Conservation (phyloP, 1,284 basidiomycete species). For the Tilletia setariae region DNA sequence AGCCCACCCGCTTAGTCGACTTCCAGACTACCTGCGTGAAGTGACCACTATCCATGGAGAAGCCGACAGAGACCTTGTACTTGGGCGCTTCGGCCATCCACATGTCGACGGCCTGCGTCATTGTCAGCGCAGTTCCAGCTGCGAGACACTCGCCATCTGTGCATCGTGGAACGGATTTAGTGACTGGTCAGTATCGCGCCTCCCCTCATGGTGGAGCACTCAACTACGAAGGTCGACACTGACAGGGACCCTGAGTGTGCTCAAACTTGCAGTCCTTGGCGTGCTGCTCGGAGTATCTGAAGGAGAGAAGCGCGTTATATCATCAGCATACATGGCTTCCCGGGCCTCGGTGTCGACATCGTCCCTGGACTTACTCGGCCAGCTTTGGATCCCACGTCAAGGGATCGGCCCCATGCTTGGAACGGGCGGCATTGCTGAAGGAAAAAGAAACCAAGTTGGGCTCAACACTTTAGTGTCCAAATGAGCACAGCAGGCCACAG, state of each 20-base stretch:
- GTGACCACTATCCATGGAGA: constrained; percentile 15
- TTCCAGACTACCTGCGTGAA: constrained; percentile 22
- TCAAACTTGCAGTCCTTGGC: background rate
- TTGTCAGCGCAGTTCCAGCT: background rate
- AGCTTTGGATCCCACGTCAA: constrained; percentile 1
- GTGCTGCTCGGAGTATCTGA: background rate
- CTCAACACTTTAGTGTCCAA: background rate
- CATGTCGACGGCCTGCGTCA: background rate
- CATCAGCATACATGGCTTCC: background rate
- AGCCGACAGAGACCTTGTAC: background rate
- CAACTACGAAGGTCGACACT: too few relatives aligned
- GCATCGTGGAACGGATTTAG: too few relatives aligned
- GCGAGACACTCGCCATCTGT: constrained; percentile 9
- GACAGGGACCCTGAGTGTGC: background rate
- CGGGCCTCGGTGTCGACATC: background rate
- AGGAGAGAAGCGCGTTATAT: background rate
- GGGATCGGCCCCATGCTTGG: background rate
- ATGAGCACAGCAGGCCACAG: background rate
- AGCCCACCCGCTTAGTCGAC: constrained; percentile 14
- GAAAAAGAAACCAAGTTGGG: background rate
- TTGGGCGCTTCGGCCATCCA: background rate
- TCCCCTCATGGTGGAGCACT: too few relatives aligned
- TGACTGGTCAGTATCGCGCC: too few relatives aligned
- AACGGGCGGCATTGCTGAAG: background rate
- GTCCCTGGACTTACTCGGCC: background rate